Percentiles rank a stretch among this genome's conserved stretches.
Evolutionary conservation across 176 grass and related monocot genomes (phyloP).

Genomic region (Eleusine indica): DNA sequence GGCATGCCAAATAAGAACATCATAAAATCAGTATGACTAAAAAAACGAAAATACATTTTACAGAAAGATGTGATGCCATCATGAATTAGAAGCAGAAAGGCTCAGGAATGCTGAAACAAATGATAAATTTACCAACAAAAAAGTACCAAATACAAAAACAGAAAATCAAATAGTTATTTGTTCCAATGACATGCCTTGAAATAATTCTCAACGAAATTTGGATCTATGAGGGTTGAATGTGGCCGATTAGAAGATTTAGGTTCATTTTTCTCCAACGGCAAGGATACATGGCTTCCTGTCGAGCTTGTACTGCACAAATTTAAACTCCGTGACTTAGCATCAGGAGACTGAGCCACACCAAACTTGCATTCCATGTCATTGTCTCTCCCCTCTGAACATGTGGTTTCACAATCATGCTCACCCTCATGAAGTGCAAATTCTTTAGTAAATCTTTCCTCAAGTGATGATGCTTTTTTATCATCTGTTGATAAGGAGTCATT

Average conservation of each 20-base stretch:
- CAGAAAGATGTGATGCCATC: not conserved
- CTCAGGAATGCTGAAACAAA: slow-evolving; percentile 26
- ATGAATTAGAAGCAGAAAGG: slow-evolving; percentile 29
- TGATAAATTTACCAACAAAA: slow-evolving; percentile 3
- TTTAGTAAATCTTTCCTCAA: slow-evolving; percentile 39
- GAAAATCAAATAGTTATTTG: slow-evolving; percentile 20
- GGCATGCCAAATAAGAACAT: slow-evolving; percentile 33
- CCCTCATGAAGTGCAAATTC: not conserved
- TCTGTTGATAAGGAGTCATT: slow-evolving; percentile 39
- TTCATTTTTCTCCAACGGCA: slow-evolving; percentile 39
- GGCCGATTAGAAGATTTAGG: slow-evolving; percentile 51
- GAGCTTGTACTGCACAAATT: slow-evolving; percentile 49
- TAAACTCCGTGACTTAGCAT: slow-evolving; percentile 50
- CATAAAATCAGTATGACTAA: slow-evolving; percentile 8
- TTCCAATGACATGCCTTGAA: slow-evolving; percentile 64
- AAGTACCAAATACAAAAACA: not conserved
- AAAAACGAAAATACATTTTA: not conserved
- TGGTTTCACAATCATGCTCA: slow-evolving; percentile 50
- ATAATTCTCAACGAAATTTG: slow-evolving; percentile 98
- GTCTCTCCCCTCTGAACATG: slow-evolving; percentile 46
- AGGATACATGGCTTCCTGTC: slow-evolving; percentile 36
- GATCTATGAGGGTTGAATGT: slow-evolving; percentile 89
- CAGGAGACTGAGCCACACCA: slow-evolving; percentile 33
- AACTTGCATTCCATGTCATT: slow-evolving; percentile 39
- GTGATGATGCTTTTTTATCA: slow-evolving; percentile 41